phyloP scores from a whole-genome alignment of 345 rosid species.

The Pistacia vera region DNA sequence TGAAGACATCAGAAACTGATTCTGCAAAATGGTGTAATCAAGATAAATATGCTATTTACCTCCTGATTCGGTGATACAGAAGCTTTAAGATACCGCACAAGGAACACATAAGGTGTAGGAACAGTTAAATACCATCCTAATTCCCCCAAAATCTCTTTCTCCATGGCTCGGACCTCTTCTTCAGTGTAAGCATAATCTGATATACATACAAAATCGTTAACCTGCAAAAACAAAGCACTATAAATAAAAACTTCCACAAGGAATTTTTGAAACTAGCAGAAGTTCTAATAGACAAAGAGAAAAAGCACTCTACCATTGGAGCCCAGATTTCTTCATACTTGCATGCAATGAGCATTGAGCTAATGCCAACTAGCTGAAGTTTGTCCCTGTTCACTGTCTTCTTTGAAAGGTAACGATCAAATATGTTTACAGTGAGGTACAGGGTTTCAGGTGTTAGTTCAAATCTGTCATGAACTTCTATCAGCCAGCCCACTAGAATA shows the following conservation, averaged over 20 bases:
- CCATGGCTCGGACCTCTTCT: constrained; percentile 73
- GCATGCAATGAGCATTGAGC: constrained; percentile 90
- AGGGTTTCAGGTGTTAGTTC: constrained; percentile 86
- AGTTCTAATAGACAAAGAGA: not conserved
- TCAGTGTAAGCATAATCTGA: constrained; percentile 79
- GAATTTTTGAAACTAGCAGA: not conserved
- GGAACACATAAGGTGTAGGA: constrained; percentile 87
- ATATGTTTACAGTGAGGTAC: constrained; percentile 70
- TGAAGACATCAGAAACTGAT: not conserved
- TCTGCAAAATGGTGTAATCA: not conserved
- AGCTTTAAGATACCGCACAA: constrained; percentile 76
- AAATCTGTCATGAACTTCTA: constrained; percentile 73
- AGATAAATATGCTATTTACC: constrained; percentile 31
- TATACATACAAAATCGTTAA: constrained; percentile 77
- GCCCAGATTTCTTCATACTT: constrained; percentile 97
- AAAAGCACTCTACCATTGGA: constrained; percentile 50
- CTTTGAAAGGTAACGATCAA: constrained; percentile 71
- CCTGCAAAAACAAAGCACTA: constrained; percentile 35
- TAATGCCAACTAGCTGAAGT: constrained; percentile 77
- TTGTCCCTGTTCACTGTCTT: constrained; percentile 66
- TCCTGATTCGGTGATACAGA: constrained; percentile 51
- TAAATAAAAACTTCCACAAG: not conserved
- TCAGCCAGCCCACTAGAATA: constrained; percentile 1
- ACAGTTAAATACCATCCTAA: constrained; percentile 82
- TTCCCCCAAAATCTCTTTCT: constrained; percentile 70